Evolutionary conservation across 257 asterid genomes (phyloP), one percentile per base, ranked within the genome.

Genomic region (Plantago ovata): DNA sequence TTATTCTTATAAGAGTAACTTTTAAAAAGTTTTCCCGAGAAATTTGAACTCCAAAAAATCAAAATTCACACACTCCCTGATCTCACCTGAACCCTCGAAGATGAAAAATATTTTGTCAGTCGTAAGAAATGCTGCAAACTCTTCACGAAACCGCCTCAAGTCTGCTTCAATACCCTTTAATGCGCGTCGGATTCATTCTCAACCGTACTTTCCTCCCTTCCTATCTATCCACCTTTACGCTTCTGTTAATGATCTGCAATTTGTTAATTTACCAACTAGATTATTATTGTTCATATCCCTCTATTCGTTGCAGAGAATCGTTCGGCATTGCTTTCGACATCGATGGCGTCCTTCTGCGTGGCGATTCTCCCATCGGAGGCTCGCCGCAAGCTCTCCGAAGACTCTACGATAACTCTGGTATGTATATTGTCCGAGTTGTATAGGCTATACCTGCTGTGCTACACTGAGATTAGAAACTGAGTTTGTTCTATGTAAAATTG

Each of bases 271-370:
- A 49, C 68, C 9, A 23, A 39, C 28, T 51, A 50, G 15, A 21
- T 23, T 53, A 3, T 10, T 23, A 16, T 20, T 16, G 19, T 12
- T 43, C 53, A 18, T 24, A 45, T 41, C 10, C 1, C 16, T 19
- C 8, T 66, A 44, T 61, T 58, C 56, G 28, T 65, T 13, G 54
- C 66, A 75, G 80, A 50, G 55, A 78, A 20, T 69, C 89, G 32
- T 88, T 88, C 38, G 96, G 95, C 72, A 79, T 92, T 67, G 96
- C 96, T 1, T 88, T 92, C 66, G 96, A 92, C 80, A 88, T 92
- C 39, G 98, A 92, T 39, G 98, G 98, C 75, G 96, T 92, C 65
- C 68, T 92, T 67, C 81, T 92, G 24, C 84, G 87, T 1, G 96
- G 96, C 20, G 76, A 73, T 38, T 72, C 71, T 62, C 93, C 95